phyloP scores from a whole-genome alignment of 2,329 filamentous ascomycete genomes.

The Fusarium goolgardi region DNA sequence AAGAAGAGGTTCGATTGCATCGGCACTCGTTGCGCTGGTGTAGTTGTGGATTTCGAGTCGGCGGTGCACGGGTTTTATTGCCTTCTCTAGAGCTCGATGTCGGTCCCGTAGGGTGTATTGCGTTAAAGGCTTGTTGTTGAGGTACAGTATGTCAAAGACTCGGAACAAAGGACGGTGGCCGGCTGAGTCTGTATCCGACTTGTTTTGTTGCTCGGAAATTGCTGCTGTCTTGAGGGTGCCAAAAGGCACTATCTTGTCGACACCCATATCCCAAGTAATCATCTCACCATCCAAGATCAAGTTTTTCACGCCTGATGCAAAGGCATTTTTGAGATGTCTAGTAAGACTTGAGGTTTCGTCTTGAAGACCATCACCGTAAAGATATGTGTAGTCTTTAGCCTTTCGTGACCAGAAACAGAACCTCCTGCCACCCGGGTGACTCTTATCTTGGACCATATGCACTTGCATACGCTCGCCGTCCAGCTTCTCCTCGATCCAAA shows the following conservation, averaged over 20 bases:
- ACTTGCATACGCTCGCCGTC: conserved; percentile 98
- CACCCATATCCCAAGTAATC: conserved; percentile 94
- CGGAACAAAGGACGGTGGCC: conserved; percentile 77
- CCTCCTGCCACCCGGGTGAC: conserved; percentile 72
- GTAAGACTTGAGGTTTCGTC: conserved; percentile 84
- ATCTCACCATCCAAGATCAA: conserved; percentile 97
- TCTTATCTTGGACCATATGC: conserved; percentile 82
- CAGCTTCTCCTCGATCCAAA: conserved; percentile 98
- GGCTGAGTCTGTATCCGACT: conserved; percentile 63
- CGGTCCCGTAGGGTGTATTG: conserved; percentile 86
- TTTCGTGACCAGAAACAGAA: conserved; percentile 97
- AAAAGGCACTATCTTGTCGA: conserved; percentile 87
- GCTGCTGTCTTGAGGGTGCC: conserved; percentile 94
- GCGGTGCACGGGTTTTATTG: conserved; percentile 76
- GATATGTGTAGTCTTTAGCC: conserved; percentile 94
- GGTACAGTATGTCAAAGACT: conserved; percentile 90
- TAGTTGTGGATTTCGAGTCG: conserved; percentile 87
- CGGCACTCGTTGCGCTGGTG: conserved; percentile 71
- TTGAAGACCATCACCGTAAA: conserved; percentile 83
- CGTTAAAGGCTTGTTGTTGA: conserved; percentile 85
- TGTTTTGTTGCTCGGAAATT: conserved; percentile 75
- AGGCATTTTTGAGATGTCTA: conserved; percentile 80
- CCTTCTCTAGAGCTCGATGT: conserved; percentile 76
- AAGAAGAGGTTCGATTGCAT: conserved; percentile 82
- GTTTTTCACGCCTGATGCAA: conserved; percentile 80